Evolutionary conservation across 495 filamentous ascomycete species (phyloP).

Genomic region (Penicillium flavigenum): DNA sequence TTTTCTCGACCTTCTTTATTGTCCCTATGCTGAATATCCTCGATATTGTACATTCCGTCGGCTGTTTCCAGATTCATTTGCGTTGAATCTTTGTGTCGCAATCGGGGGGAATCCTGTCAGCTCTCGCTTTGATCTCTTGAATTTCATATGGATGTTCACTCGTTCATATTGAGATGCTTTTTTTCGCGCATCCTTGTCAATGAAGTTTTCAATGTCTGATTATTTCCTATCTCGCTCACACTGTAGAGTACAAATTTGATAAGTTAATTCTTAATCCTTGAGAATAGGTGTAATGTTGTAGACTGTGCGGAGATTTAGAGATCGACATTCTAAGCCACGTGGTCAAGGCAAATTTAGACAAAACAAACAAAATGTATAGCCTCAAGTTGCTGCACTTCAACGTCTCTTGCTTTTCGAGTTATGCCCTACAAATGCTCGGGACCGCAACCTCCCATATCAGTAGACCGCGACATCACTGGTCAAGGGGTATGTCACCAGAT

Average conservation of each 20-base stretch:
- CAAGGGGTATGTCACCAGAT: no score
- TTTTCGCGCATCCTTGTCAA: neutral
- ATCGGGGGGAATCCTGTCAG: neutral
- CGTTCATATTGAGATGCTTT: slow-evolving; percentile 3
- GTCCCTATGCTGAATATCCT: slow-evolving; percentile 11
- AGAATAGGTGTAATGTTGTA: no score
- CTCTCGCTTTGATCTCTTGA: slow-evolving; percentile 1
- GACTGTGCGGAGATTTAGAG: no score
- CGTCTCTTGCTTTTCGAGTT: no score
- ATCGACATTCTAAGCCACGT: no score
- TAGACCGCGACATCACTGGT: no score
- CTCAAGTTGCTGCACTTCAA: no score
- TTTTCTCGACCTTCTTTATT: neutral
- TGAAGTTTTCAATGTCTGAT: neutral
- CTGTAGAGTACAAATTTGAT: neutral
- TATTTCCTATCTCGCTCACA: neutral
- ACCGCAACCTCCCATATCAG: no score
- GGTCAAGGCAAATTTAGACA: no score
- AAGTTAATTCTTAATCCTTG: neutral
- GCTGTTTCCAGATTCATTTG: slow-evolving; percentile 24
- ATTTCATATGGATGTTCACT: neutral
- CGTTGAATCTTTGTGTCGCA: neutral
- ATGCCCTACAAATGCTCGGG: no score
- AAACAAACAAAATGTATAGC: no score
- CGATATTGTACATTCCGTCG: slow-evolving; percentile 29